Conservation (phyloP, 805 yeast genomes). For the Metschnikowia kunwiensis region DNA sequence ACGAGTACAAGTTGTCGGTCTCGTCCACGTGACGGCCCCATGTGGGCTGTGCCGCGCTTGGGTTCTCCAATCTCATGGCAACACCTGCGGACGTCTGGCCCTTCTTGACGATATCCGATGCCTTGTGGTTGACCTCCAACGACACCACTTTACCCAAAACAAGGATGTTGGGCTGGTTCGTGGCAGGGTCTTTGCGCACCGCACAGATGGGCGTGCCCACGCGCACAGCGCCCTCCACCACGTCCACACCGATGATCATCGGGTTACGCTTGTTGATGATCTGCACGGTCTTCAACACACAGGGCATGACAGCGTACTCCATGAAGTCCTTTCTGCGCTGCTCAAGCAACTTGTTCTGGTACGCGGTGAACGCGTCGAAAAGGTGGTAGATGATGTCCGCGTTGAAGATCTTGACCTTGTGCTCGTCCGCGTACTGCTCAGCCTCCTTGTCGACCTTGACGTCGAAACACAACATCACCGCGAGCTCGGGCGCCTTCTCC, state of each 20-base stretch:
- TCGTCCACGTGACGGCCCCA: conserved; percentile 99
- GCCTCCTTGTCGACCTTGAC: conserved; percentile 97
- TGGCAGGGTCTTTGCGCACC: conserved; percentile 82
- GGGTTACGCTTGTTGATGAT: conserved; percentile 98
- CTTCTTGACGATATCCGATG: conserved; percentile 76
- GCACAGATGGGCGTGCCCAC: conserved; percentile 95
- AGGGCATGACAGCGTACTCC: conserved; percentile 90
- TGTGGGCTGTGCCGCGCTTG: conserved; percentile 88
- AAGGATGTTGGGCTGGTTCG: conserved; percentile 67
- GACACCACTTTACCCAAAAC: conserved; percentile 86
- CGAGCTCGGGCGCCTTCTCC: conserved; percentile 91
- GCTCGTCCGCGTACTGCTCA: conserved; percentile 94
- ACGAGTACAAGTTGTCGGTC: conserved; percentile 83
- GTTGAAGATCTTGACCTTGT: conserved; percentile 85
- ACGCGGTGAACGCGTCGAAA: conserved; percentile 90
- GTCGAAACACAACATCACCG: conserved; percentile 98
- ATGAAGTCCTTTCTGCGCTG: conserved; percentile 84
- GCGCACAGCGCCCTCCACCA: conserved; percentile 82
- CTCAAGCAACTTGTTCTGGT: conserved; percentile 84
- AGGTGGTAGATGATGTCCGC: conserved; percentile 96
- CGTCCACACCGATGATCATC: conserved; percentile 99
- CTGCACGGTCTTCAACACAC: conserved; percentile 90
- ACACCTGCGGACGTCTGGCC: conserved; percentile 98
- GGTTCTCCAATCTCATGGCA: conserved; percentile 94
- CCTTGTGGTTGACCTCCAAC: conserved; percentile 93